These are phyloP conservation scores for Zychaea mexicana DNA, from an alignment of 371 early-diverging fungal species.

Conservation along the genomic window DNA sequence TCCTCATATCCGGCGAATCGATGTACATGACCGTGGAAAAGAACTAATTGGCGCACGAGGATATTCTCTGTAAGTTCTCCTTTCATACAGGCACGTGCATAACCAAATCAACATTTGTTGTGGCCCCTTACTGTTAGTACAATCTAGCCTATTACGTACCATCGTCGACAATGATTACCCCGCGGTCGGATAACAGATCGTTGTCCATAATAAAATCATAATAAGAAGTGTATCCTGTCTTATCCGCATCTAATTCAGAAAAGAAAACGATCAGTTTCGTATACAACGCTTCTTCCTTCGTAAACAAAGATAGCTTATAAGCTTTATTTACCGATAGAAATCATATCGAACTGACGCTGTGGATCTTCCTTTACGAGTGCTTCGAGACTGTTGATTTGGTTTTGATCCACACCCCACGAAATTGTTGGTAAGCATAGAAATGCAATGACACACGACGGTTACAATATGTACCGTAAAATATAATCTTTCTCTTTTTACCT, in stretches of 20 bases:
- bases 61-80: neutral
- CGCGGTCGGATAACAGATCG: conserved; percentile 45
- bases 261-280: no score
- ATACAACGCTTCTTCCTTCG: conserved; percentile 20
- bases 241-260: conserved; percentile 65
- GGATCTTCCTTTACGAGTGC: no score
- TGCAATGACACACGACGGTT: conserved; percentile 11
- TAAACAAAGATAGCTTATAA: no score
- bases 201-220: conserved; percentile 49
- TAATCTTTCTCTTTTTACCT: conserved; percentile 23
- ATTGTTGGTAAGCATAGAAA: conserved; percentile 18
- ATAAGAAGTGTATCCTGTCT: conserved; percentile 53
- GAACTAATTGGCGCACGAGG: conserved; percentile 14
- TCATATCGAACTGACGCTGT: no score
- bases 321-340: no score
- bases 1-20: conserved; percentile 18
- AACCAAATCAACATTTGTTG: no score
- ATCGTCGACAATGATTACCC: conserved; percentile 60
- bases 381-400: no score
- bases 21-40: conserved; percentile 38
- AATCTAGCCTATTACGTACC: conserved; percentile 21
- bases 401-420: no score
- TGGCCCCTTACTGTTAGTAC: neutral
- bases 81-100: no score
- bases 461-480: neutral